Evolutionary conservation across 2,329 filamentous ascomycete species (phyloP), one percentile per base, ranked within the genome.

Genomic region (Talaromyces sp.): DNA sequence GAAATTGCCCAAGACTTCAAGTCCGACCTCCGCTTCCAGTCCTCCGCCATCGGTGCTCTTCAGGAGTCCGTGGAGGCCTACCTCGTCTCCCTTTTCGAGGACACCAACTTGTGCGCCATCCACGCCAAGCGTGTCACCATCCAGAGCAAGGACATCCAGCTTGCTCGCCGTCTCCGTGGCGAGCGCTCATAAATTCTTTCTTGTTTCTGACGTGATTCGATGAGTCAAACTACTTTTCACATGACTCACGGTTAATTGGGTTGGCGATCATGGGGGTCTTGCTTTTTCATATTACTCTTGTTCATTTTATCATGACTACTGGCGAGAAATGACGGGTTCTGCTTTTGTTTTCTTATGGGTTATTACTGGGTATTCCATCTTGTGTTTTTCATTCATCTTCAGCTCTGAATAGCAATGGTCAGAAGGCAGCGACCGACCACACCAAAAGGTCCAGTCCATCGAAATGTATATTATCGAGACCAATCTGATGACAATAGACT

Each of bases 91-190:
- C 90, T 98, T 71, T 98, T 98, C 75, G 93, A 98, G 83, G 94
- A 98, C 80, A 97, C 94, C 84, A 98, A 98, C 86, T 85, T 97
- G 62, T 98, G 94, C 84, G 94, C 95, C 77, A 97, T 98, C 81
- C 95, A 98, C 84, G 94, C 95, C 83, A 98, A 98, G 89, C 93
- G 95, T 85, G 95, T 98, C 78, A 98, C 94, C 77, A 98, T 98
- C 83, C 94, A 83, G 77, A 81, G 79, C 82, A 97, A 97, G 87
- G 94, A 97, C 76, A 97, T 98, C 79, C 94, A 98, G 84, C 89
- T 98, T 60, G 93, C 94, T 76, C 91, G 95, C 73, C 91, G 95
- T 77, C 92, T 99, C 78, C 92, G 95, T 76, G 95, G 95, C 72
- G 93, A 95, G 86, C 90, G 91, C 81, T 93, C 92, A 85, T 94